Conservation (phyloP, 1,284 basidiomycete genomes). For the Cryptococcus floricola region DNA sequence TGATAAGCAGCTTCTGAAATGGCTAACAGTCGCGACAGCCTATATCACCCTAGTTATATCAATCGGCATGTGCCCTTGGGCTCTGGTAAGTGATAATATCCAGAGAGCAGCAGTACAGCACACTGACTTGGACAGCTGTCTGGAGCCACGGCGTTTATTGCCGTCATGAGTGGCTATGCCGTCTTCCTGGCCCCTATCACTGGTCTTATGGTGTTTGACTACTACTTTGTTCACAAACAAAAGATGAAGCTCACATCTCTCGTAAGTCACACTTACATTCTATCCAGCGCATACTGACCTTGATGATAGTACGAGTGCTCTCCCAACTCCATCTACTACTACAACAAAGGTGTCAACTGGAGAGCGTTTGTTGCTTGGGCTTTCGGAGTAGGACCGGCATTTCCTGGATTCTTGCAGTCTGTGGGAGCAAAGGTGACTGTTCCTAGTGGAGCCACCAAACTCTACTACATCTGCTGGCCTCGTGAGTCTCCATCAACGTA, state of each 20-base stretch:
- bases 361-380: constrained; percentile 45
- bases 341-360: constrained; percentile 45
- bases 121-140: constrained; percentile 47
- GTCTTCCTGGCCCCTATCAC: constrained; percentile 47
- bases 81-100: not conserved
- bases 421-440: constrained; percentile 30
- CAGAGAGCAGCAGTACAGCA: constrained; percentile 19
- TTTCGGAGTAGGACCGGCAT: constrained; percentile 41
- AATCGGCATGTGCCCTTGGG: not conserved
- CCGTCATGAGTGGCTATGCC: constrained; percentile 47
- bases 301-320: constrained; percentile 19
- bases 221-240: constrained; percentile 45
- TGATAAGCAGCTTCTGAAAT: too few relatives aligned
- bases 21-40: not conserved
- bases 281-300: not conserved
- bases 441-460: constrained; percentile 25
- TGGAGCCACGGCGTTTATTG: constrained; percentile 42
- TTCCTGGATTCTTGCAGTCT: constrained; percentile 44
- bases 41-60: constrained; percentile 5
- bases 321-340: constrained; percentile 29
- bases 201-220: constrained; percentile 49
- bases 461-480: constrained; percentile 46
- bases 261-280: constrained; percentile 5
- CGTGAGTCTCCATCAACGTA: constrained; percentile 2
- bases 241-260: constrained; percentile 43